A percentile compares a stretch with the other conserved stretches of the same genome.
phyloP scores from a whole-genome alignment of 257 asterid species.

The Plantago elongata region DNA sequence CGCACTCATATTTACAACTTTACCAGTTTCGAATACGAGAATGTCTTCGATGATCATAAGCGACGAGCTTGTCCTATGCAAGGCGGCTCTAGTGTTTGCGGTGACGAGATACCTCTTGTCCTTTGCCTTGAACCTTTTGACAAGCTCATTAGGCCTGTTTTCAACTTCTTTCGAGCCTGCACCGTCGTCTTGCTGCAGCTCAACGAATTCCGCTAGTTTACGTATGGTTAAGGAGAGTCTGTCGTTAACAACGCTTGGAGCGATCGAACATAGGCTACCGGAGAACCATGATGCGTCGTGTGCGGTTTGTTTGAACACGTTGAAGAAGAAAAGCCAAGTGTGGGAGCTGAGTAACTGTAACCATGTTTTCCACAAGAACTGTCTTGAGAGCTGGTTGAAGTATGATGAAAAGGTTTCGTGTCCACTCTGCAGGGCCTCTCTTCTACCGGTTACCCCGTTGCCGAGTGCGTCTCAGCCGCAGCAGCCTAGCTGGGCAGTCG shows the following conservation, averaged over 20 bases:
- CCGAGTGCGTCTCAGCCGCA: constrained; percentile 23
- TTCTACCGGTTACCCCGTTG: constrained; percentile 25
- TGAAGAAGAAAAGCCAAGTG: constrained; percentile 47
- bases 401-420: constrained; percentile 53
- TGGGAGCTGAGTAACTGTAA: constrained; percentile 65
- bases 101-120: constrained; percentile 51
- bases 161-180: constrained; percentile 12
- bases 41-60: constrained; percentile 27
- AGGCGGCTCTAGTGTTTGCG: constrained; percentile 52
- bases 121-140: constrained; percentile 32
- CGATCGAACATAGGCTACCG: constrained; percentile 27
- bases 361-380: constrained; percentile 66
- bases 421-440: constrained; percentile 60
- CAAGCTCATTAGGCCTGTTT: constrained; percentile 23
- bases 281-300: constrained; percentile 38
- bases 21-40: too few species aligned
- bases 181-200: constrained; percentile 17
- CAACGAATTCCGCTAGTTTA: constrained; percentile 25
- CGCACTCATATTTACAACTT: not conserved
- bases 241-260: constrained; percentile 41
- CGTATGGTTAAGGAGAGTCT: constrained; percentile 33
- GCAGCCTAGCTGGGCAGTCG: constrained; percentile 78
- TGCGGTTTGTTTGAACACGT: constrained; percentile 51
- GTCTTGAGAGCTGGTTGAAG: constrained; percentile 59
- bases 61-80: constrained; percentile 45